Evolutionary conservation across 345 rosid genomes (phyloP), one percentile per base, ranked within the genome.

Genomic region (Acer negundo): DNA sequence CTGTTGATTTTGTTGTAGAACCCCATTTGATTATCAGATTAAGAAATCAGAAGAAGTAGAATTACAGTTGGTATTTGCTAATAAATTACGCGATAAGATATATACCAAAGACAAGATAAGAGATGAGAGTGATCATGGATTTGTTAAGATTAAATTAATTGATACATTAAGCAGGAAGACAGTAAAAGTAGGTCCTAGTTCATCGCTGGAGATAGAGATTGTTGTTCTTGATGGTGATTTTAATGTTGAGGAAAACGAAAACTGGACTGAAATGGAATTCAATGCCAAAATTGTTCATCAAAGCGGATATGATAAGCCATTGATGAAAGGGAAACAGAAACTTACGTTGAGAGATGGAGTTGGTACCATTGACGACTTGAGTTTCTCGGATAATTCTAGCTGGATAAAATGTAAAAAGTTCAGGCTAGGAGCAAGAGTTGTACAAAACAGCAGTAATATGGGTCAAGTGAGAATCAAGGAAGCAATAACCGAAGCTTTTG

Each of bases 361-460:
- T 3, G 96, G 86, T 40, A 26, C 44, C 9, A 38, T 93, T 1
- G 74, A 78, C 22, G 85, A 89, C 3, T 53, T 95, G 0, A 53
- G 63, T 2, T 91, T 85, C 99, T 31, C 35, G 0, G 35, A 31
- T 31, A 31, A 31, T 31, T 31, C 35, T 31, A 31, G 35, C 35
- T 3, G 0, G 99, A 93, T 76, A 95, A 90, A 94, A 22, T 93
- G 97, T 63, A 9, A 96, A 38, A 88, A 77, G 76, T 95, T 95
- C 83, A 84, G 93, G 79, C 56, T 95, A 72, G 98, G 97, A 44
- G 99, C 90, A 71, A 85, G 76, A 58, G 61, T 83, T 10, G 51
- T 79, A 63, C 86, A 78, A 56, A 90, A 65, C 20, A 24, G n/a
- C 56, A 55, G 81, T 0, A 31, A 0, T 28, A 28, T 28, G 0